Base-by-base conservation (phyloP, 2,329 filamentous ascomycete species). In the Alternaria consortialis region DNA sequence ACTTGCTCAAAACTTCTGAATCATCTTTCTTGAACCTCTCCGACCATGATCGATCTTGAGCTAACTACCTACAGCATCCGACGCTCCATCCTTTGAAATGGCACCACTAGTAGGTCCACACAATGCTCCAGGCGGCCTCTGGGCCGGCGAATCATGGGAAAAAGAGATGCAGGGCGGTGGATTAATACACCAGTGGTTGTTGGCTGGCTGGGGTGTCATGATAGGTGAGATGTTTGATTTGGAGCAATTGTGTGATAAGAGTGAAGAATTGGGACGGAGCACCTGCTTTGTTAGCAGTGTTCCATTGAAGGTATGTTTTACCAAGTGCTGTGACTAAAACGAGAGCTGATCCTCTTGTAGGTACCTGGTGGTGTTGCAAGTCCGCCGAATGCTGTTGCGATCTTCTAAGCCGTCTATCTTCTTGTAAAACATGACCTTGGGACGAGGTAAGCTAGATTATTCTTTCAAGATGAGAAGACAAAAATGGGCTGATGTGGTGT, bases 281-380 rank as follows among this genome's bases (percentile, higher is more conserved):
- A 86, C 81, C 2, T 90, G 90, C 68, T 84, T 90, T 75, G 80
- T 90, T 6, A 86, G 84, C 0, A 89, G 86, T 65, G 81, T 82
- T 36, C 87, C 88, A 1, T 73, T 88, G 60, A 89, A 89, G 65
- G 76, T 77, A 58, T 58, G 68, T 63, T n/a, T 27, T 3, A 15
- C 20, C 17, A 3, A 46, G 11, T 34, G 40, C 23, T 27, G n/a
- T 34, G 13, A 8, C 7, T 17, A 5, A 12, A 11, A 20, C 15
- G 23, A n/a, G 29, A 55, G 51, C 56, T 59, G 37, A 57, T 13
- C 8, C 4, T 34, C 7, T 17, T 40, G n/a, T 27, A 78, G 74
- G 82, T 87, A 31, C 83, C 85, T 0, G 84, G 86, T 8, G 77
- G 77, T 17, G 75, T 79, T 12, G 76, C 77, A 9, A 77, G 74